Evolutionary conservation across 805 yeast genomes (phyloP).

Genomic region (Blastobotrys parvus): DNA sequence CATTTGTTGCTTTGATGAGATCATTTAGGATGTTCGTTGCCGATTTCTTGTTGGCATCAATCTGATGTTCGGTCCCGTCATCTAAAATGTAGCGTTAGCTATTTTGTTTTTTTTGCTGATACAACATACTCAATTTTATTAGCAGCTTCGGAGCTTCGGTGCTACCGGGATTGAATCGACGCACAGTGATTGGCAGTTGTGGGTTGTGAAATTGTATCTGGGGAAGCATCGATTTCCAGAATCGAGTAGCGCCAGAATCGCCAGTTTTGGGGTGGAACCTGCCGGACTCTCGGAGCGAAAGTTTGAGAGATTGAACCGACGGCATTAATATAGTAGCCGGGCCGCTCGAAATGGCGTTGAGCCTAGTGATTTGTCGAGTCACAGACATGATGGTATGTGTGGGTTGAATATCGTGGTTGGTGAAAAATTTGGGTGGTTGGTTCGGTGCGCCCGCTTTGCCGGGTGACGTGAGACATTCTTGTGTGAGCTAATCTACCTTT

Average conservation of each 20-base stretch:
- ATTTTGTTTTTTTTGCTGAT: slow-evolving; percentile 36
- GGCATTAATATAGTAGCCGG: slow-evolving; percentile 4
- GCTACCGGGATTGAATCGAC: slow-evolving; percentile 38
- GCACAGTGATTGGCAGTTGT: slow-evolving; percentile 50
- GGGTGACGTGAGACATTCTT: too few species aligned
- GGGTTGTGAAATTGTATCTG: slow-evolving; percentile 80
- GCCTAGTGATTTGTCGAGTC: slow-evolving; percentile 1
- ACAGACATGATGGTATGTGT: neutral
- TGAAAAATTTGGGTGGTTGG: neutral
- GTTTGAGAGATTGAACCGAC: neutral
- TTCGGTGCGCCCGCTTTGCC: too few species aligned
- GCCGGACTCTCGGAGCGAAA: slow-evolving; percentile 1
- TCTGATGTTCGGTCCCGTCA: slow-evolving; percentile 32
- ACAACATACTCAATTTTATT: too few species aligned
- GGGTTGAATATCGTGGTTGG: neutral
- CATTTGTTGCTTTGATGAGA: slow-evolving; percentile 1
- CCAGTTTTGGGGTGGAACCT: neutral
- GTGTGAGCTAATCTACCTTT: too few species aligned
- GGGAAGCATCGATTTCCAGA: slow-evolving; percentile 70
- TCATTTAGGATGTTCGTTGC: neutral
- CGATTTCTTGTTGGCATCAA: slow-evolving; percentile 37
- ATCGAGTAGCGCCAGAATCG: slow-evolving; percentile 36
- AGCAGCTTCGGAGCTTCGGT: neutral
- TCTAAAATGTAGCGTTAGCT: slow-evolving; percentile 27
- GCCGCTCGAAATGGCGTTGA: slow-evolving; percentile 4